phyloP scores from a whole-genome alignment of 371 early-diverging fungal species.

The Lichtheimia hyalospora region DNA sequence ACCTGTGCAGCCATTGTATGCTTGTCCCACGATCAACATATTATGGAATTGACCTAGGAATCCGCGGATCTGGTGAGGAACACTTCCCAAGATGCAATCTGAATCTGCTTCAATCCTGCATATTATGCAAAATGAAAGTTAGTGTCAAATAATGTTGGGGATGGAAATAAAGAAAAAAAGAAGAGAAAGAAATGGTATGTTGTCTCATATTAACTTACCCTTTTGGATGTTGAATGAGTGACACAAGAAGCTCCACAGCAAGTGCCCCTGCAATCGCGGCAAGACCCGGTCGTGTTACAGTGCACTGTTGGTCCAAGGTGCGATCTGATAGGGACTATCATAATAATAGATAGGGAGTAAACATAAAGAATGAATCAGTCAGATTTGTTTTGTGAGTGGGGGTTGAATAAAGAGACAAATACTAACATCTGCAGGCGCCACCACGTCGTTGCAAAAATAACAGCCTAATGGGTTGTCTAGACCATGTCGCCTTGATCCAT shows the following conservation, averaged over 20 bases:
- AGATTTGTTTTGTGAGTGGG: not conserved
- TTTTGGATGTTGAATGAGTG: conserved; percentile 80
- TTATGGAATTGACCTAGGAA: conserved; percentile 84
- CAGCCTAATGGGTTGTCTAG: conserved; percentile 68
- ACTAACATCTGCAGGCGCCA: conserved; percentile 88
- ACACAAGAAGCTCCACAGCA: conserved; percentile 90
- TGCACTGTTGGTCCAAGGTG: conserved; percentile 96
- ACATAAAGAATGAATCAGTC: not conserved
- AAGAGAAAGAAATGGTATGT: not conserved
- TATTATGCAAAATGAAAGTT: conserved; percentile 21
- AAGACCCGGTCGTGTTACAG: conserved; percentile 94
- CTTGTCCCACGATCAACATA: conserved; percentile 82
- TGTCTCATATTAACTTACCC: conserved; percentile 50
- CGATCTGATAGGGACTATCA: conserved; percentile 86
- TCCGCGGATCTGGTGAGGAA: conserved; percentile 95
- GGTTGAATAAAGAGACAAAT: not conserved
- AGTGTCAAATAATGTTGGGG: not conserved
- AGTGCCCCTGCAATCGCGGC: conserved; percentile 84
- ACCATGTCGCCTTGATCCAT: conserved; percentile 62
- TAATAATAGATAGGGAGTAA: not conserved
- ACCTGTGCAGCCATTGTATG: conserved; percentile 89
- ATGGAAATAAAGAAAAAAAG: not conserved
- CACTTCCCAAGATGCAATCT: conserved; percentile 55
- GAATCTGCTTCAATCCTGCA: conserved; percentile 31
- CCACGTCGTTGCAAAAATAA: conserved; percentile 96